Evolutionary conservation across 176 grass and related monocot species (phyloP), one percentile per base, ranked within the genome.

Genomic region (Oryza glumipatula): DNA sequence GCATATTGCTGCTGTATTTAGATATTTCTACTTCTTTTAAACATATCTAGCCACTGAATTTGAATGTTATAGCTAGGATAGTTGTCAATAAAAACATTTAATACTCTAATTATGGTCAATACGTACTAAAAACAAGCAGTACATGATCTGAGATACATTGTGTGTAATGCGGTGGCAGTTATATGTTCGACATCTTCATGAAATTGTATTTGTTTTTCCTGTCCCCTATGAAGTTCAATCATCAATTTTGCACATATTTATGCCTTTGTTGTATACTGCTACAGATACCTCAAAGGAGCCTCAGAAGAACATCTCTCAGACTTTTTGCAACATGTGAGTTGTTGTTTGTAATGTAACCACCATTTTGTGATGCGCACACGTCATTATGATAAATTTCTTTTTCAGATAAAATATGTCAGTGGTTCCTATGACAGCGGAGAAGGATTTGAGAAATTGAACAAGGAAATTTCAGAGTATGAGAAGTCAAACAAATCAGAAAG

Each of bases 331-430:
- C 80, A 94, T 65, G 97, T 99, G 92, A 84, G 84, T 87, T 81
- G 38, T 69, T 86, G 28, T 70, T 23, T 67, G 19, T 22, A n/a
- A 63, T 63, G 19, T 80, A 68, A 77, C 5, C 24, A 83, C n/a
- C 35, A 22, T 89, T 71, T 22, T 58, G 24, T 47, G 24, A 7
- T 63, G 58, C 11, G 43, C 33, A 41, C 46, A 65, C 32, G 15
- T 79, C 66, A 80, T 75, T 58, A 47, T 83, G 72, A 7, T 76
- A 43, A 70, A 72, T 89, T 65, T 65, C 8, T 83, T 51, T 44
- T 24, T 67, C 93, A 99, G 97, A 94, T 99, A 84, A 96, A 96
- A 89, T 99, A 99, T 91, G 94, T 99, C 74, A 92, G 97, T 89
- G 97, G 97, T 86, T 88, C 91, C 66, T 99, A 99, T 76, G 92